A percentile compares a stretch with the other conserved stretches of the same genome.
Conservation (phyloP, 2,329 filamentous ascomycete species). For the Coniochaeta sp. region DNA sequence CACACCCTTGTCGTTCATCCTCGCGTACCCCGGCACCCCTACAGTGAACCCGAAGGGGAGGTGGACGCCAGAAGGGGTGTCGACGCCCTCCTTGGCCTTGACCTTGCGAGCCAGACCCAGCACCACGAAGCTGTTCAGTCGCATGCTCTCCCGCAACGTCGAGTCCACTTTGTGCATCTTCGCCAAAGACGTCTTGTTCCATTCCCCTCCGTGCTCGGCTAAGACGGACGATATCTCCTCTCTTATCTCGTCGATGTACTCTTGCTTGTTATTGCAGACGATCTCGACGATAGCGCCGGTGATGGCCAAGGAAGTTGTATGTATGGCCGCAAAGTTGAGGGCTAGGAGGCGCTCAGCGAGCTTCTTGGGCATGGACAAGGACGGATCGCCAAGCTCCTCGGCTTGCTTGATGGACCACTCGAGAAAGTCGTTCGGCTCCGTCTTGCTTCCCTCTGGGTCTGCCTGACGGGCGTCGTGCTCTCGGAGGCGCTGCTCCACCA, state of each 20-base stretch:
- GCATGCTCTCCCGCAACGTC: constrained; percentile 28
- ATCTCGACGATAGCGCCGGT: constrained; percentile 34
- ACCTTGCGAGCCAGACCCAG: constrained; percentile 14
- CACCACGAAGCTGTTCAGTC: constrained; percentile 20
- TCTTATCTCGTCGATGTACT: constrained; percentile 34
- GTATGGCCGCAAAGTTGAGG: constrained; percentile 27
- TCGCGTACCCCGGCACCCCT: constrained; percentile 17
- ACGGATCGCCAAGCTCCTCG: constrained; percentile 10
- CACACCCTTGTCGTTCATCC: constrained; percentile 12
- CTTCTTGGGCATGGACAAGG: constrained; percentile 11
- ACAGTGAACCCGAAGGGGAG: constrained; percentile 19
- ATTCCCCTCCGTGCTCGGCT: constrained; percentile 13
- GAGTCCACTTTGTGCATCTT: constrained; percentile 28
- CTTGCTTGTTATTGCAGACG: constrained; percentile 16
- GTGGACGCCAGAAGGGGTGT: constrained; percentile 22
- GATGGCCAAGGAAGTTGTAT: constrained; percentile 24
- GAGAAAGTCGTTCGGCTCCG: constrained; percentile 5
- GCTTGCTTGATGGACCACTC: constrained; percentile 6
- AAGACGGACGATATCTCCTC: constrained; percentile 27
- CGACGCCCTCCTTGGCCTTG: constrained; percentile 16
- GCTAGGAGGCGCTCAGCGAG: constrained; percentile 17
- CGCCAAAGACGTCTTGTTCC: constrained; percentile 20
- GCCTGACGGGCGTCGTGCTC: constrained; percentile 8
- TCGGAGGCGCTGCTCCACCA: constrained; percentile 13
- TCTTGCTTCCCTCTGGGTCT: constrained; percentile 7